Conservation (phyloP, 2,329 filamentous ascomycete genomes). For the Stachybotrys elegans region DNA sequence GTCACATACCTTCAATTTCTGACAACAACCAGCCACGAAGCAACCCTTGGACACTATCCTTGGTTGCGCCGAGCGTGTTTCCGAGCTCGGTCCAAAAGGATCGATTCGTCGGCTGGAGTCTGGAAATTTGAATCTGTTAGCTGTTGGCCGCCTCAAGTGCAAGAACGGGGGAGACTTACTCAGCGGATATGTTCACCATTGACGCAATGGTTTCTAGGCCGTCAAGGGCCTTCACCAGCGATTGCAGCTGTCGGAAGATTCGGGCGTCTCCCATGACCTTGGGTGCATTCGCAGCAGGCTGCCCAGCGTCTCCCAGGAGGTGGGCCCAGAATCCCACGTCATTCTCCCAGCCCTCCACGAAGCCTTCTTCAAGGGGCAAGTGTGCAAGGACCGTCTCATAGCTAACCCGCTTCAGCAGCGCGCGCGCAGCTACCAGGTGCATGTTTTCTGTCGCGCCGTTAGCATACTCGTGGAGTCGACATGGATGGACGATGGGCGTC, state of each 20-base stretch:
- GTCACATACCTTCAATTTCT: conserved; percentile 51
- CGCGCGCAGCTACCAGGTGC: conserved; percentile 50
- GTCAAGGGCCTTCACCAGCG: conserved; percentile 60
- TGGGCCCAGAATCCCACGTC: conserved; percentile 35
- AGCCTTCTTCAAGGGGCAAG: conserved; percentile 30
- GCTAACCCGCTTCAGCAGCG: conserved; percentile 45
- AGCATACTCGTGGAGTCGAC: background rate
- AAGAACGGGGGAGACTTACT: conserved; percentile 36
- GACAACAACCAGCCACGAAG: conserved; percentile 59
- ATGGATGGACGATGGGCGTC: conserved; percentile 8
- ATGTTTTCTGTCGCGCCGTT: conserved; percentile 33
- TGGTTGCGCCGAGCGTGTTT: conserved; percentile 47
- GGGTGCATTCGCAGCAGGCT: conserved; percentile 30
- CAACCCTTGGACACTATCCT: conserved; percentile 54
- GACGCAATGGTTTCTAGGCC: conserved; percentile 62
- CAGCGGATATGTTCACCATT: conserved; percentile 43
- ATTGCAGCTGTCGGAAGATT: conserved; percentile 64
- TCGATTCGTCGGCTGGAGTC: conserved; percentile 30
- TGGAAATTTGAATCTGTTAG: no score
- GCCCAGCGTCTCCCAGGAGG: conserved; percentile 29
- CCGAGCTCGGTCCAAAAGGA: conserved; percentile 52
- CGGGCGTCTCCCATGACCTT: conserved; percentile 50
- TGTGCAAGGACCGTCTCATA: conserved; percentile 43
- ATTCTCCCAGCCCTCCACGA: conserved; percentile 32
- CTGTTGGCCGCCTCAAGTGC: conserved; percentile 18